Evolutionary conservation across 2,329 filamentous ascomycete species (phyloP), one percentile per base, ranked within the genome.

Genomic region (Colletotrichum camelliae): DNA sequence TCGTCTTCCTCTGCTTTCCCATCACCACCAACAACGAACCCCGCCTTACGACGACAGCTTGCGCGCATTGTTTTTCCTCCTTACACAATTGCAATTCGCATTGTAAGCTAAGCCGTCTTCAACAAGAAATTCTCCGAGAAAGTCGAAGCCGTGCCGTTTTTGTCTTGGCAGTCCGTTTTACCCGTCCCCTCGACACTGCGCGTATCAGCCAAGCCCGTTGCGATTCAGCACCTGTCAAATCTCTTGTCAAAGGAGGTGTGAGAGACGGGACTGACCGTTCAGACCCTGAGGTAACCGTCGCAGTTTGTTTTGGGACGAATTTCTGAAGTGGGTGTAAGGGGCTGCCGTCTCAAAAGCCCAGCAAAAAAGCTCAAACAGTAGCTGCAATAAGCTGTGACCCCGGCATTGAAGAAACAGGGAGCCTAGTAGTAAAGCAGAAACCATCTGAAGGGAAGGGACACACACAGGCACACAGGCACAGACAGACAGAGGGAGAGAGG

Each of bases 181-280:
- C 18, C 64, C 48, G 57, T 21, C n/a, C 60, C 43, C 52, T 60
- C 74, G 74, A 76, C 74, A 58, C 35, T 76, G 64, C 74, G 65
- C 65, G 74, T 76, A 60, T 76, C 74, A 76, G 74, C 74, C 74
- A 76, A 69, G 74, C 60, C 65, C 57, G 48, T 69, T 35, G 27
- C 70, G 74, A 76, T 52, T 74, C 74, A 76, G 64, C 43, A 52
- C 29, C 64, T 48, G 57, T 72, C 73, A 52, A 52, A 52, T n/a
- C 31, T 62, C 31, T 52, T 62, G 58, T 62, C 18, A 62, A 21
- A 35, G 33, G 35, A 64, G 55, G 16, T 35, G 55, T 67, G 3
- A 33, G 37, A 64, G 37, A 37, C 55, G 10, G 43, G 18, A 43
- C 12, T 33, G 29, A 24, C 43, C 43, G 43, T 52, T 52, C 43